Evolutionary conservation across 805 yeast species (phyloP), one percentile per base, ranked within the genome.

Genomic region (Zygosaccharomyces siamensis): DNA sequence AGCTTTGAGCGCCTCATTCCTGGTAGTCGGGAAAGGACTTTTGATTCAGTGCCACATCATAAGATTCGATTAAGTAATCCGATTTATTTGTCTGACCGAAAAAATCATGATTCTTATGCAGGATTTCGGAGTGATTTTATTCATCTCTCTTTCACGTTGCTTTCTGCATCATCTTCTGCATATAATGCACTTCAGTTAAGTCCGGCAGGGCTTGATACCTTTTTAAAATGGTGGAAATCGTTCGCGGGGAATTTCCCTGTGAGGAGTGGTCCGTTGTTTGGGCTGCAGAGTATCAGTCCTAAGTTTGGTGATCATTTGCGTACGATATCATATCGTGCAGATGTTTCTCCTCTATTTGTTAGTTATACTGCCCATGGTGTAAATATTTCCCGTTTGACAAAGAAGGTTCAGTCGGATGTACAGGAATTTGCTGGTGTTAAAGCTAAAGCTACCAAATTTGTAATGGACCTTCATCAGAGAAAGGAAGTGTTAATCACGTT

Each of bases 211-310:
- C 73, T 92, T 55, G 62, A 69, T 6, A 85, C 81, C 51, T 89
- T 93, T 69, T 81, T 80, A 59, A 62, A 66, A 4, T 93, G 98
- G 98, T 90, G 97, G 96, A 68, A 69, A 30, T 76, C 86, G 55
- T 92, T 92, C 66, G 77, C 84, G n/a, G 84, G 92, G 23, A 82
- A 84, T 47, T 71, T 90, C 18, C 96, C 98, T 0, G 77, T 89
- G 12, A 76, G 95, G 45, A 74, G 78, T 40, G 97, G 98, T 0
- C 65, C 69, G 1, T 61, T 93, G 21, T 92, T 88, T 70, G 81
- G 80, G 0, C 78, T 78, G 20, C 61, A 68, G 5, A 73, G 73
- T 46, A 66, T 75, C 27, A 71, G 80, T 7, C 80, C 79, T 49
- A 89, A 88, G 64, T 85, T 90, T 59, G 86, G 95, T 0, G 76